Conservation (phyloP, 2,329 filamentous ascomycete genomes). For the Claviceps sp. region DNA sequence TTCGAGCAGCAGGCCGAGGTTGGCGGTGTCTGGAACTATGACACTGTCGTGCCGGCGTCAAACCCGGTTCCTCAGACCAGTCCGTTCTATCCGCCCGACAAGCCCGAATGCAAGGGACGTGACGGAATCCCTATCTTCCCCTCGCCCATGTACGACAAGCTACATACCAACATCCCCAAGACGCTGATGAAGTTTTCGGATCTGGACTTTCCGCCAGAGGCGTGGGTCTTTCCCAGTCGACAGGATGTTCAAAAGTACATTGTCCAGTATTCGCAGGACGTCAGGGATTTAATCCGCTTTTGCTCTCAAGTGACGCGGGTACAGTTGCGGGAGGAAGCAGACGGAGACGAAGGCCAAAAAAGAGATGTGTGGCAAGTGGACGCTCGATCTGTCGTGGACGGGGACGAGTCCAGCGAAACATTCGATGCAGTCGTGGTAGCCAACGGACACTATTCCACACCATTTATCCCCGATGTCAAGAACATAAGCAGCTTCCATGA, state of each 20-base stretch:
- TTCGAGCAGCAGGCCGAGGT: constrained; percentile 69
- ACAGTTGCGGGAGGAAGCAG: constrained; percentile 14
- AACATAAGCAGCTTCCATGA: constrained; percentile 47
- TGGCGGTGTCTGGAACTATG: constrained; percentile 83
- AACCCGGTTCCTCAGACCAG: constrained; percentile 55
- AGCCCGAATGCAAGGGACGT: constrained; percentile 38
- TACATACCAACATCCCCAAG: constrained; percentile 81
- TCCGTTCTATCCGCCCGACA: constrained; percentile 47
- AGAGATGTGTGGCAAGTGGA: constrained; percentile 48
- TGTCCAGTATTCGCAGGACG: constrained; percentile 52
- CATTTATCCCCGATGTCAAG: constrained; percentile 49
- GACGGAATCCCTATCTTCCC: constrained; percentile 46
- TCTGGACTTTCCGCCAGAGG: constrained; percentile 46
- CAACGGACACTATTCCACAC: constrained; percentile 60
- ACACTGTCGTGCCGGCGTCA: constrained; percentile 30
- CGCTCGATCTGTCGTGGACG: constrained; percentile 35
- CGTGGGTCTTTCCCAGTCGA: constrained; percentile 63
- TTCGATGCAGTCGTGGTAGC: constrained; percentile 69
- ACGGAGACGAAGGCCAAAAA: constrained; percentile 18
- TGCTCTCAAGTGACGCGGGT: constrained; percentile 56
- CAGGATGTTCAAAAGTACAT: constrained; percentile 62
- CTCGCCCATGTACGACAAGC: constrained; percentile 68
- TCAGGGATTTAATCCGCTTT: constrained; percentile 56
- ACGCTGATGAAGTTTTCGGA: constrained; percentile 71
- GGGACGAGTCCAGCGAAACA: constrained; percentile 23